Evolutionary conservation across 768 basidiomycete genomes (phyloP), one percentile per base, ranked within the genome.

Genomic region (Suillus variegatus): DNA sequence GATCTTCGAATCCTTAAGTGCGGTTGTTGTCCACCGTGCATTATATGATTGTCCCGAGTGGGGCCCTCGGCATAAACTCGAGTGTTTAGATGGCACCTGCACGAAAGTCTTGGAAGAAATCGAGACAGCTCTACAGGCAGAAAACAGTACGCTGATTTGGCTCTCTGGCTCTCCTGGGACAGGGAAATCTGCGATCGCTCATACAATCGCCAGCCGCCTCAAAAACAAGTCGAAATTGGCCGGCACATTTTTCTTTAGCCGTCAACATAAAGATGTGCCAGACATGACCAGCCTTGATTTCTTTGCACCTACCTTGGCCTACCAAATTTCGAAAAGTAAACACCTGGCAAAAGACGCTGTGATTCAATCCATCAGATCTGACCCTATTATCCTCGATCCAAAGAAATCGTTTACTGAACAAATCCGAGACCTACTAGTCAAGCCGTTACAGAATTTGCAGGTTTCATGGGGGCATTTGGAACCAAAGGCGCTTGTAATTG

Each of bases 381-480:
- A 60, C 18, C 57, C 57, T 60, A 10, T 6, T 20, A 43, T 60
- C 18, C 57, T 60, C 41, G 57, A 60, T 60, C 57, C 57, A 60
- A 43, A 9, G 40, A 60, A 13, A 18, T 18, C 57, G 9, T 40
- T 60, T 22, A 22, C 40, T 28, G 38, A 28, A 5, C 57, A 60
- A 43, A 41, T 60, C 3, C 40, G 7, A 58, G 10, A 13, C 1
- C 57, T 60, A 5, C 14, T 60, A 20, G 40, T 60, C 10, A 28
- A 60, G 25, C 57, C 57, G 6, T 41, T 60, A 2, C 22, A 60
- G 5, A 43, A 60, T 60, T 20, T 60, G 57, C 22, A 28, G 16
- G 22, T 41, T 22, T 40, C 57, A 5, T 58, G 57, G 57, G 9
- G 40, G 16, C 22, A n/a, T 40, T 41, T 2, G 10, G 25, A 60